Conservation (phyloP, 2,329 filamentous ascomycete species). For the Oidium heveae region DNA sequence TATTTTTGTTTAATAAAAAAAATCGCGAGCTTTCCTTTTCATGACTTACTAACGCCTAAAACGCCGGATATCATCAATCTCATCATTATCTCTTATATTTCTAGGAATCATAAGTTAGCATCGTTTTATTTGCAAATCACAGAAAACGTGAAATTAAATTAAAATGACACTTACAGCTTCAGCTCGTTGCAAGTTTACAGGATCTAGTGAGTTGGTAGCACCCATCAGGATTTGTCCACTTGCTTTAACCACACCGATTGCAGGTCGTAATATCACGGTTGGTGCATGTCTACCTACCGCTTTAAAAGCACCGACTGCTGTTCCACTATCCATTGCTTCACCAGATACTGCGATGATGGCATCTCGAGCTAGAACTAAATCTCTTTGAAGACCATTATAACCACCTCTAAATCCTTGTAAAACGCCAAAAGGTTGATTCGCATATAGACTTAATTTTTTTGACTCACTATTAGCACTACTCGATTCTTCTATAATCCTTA, state of each 20-base stretch:
- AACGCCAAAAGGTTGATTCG: conserved; percentile 77
- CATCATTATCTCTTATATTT: neutral
- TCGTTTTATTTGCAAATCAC: neutral
- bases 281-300: conserved; percentile 62
- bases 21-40: too few species aligned
- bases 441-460: conserved; percentile 72
- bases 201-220: conserved; percentile 76
- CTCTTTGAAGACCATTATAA: conserved; percentile 58
- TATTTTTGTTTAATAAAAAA: too few species aligned
- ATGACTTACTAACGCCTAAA: too few species aligned
- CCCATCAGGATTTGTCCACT: conserved; percentile 77
- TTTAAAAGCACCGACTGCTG: conserved; percentile 52
- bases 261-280: conserved; percentile 77
- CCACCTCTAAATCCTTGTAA: conserved; percentile 66
- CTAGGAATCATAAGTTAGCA: neutral
- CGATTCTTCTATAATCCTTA: neutral
- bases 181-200: conserved; percentile 50
- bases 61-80: neutral
- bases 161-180: conserved; percentile 55
- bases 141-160: neutral
- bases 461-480: conserved; percentile 40
- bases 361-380: conserved; percentile 66
- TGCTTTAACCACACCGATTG: conserved; percentile 71
- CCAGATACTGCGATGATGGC: conserved; percentile 87
- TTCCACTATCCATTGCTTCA: conserved; percentile 68